phyloP scores from a whole-genome alignment of 345 rosid genomes.

The Populus euphratica region DNA sequence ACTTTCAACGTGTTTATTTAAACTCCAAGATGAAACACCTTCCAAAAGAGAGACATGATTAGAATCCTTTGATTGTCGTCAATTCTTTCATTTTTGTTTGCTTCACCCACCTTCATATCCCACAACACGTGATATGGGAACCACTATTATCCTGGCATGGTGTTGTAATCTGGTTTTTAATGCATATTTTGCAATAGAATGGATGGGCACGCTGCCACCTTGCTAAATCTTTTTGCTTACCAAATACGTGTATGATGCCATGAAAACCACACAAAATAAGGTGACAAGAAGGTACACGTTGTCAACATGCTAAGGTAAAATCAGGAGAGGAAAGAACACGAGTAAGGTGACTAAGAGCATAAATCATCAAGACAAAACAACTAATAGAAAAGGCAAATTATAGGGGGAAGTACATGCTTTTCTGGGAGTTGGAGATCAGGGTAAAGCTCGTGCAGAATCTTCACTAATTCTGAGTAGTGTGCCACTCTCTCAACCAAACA shows the following conservation, averaged over 20 bases:
- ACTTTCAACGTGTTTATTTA: background rate
- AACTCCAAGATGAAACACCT: background rate
- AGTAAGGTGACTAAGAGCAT: background rate
- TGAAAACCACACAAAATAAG: background rate
- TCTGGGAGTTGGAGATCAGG: constrained; percentile 68
- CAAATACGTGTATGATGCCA: background rate
- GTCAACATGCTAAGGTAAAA: background rate
- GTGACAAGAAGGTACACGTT: background rate
- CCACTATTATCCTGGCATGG: background rate
- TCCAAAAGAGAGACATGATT: background rate
- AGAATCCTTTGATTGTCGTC: background rate
- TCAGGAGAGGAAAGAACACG: background rate
- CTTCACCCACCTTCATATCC: background rate
- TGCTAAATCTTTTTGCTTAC: background rate
- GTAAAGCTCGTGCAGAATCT: constrained; percentile 49
- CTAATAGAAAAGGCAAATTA: background rate
- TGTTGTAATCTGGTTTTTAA: background rate
- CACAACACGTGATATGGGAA: background rate
- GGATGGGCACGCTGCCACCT: background rate
- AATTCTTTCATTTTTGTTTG: background rate
- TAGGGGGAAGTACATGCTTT: constrained; percentile 41
- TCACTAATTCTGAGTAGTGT: constrained; percentile 74
- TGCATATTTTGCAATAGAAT: background rate
- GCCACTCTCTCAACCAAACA: constrained; percentile 77
- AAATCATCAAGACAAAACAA: background rate